phyloP scores from a whole-genome alignment of 495 filamentous ascomycete species.

The Bacidia gigantensis region DNA sequence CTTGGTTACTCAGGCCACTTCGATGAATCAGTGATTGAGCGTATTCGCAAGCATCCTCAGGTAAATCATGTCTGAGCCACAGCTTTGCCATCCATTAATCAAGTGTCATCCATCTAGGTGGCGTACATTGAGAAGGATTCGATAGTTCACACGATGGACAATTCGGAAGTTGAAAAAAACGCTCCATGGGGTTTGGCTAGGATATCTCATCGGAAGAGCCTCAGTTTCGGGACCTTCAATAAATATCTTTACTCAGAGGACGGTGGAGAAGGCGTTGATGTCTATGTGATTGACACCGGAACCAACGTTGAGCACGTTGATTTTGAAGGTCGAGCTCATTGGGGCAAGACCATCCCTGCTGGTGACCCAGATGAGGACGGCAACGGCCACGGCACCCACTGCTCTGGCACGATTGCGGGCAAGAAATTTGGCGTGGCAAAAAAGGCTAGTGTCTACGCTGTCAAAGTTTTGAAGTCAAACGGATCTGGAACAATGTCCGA shows the following conservation, averaged over 20 bases:
- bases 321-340: conserved; percentile 87
- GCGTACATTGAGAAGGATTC: conserved; percentile 94
- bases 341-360: conserved; percentile 89
- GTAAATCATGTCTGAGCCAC: conserved; percentile 46
- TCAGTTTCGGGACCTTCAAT: conserved; percentile 87
- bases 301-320: conserved; percentile 89
- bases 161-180: conserved; percentile 59
- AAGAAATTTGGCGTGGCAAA: conserved; percentile 99
- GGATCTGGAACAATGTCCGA: conserved; percentile 98
- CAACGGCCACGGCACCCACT: conserved; percentile 98
- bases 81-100: conserved; percentile 1
- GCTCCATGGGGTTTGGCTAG: conserved; percentile 96
- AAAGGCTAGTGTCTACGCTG: conserved; percentile 90
- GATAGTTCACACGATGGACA: conserved; percentile 64
- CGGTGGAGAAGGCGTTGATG: conserved; percentile 95
- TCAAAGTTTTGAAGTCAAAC: conserved; percentile 96
- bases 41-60: conserved; percentile 91
- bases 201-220: conserved; percentile 82
- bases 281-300: conserved; percentile 97
- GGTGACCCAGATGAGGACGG: conserved; percentile 82
- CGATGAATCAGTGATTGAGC: conserved; percentile 80
- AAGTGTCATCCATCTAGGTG: conserved; percentile 44
- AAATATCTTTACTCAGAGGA: conserved; percentile 90
- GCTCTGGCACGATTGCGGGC: conserved; percentile 92
- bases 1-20: conserved; percentile 94